Evolutionary conservation across 495 filamentous ascomycete species (phyloP).

Genomic region (Penicillium mononematosum): DNA sequence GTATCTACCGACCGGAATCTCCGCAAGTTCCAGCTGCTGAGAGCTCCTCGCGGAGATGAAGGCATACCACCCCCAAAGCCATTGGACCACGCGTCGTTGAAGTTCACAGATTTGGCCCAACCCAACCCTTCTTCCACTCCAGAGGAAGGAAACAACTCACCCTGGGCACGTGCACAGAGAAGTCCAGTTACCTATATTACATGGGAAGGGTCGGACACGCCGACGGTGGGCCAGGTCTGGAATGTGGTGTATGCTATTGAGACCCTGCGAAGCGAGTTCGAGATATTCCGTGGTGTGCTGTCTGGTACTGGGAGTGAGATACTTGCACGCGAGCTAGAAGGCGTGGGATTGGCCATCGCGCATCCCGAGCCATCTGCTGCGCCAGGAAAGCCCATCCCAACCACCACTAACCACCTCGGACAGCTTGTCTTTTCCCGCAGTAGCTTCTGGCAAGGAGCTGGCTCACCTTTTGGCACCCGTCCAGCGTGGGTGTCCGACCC

Average conservation of each 20-base stretch:
- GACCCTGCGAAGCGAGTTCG: constrained; percentile 17
- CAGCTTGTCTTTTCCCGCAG: constrained; percentile 26
- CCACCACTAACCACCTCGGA: constrained; percentile 10
- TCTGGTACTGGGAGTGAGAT: constrained; percentile 17
- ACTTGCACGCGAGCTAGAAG: constrained; percentile 17
- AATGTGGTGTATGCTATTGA: constrained; percentile 52
- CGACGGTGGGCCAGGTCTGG: constrained; percentile 56
- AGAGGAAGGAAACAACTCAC: constrained; percentile 34
- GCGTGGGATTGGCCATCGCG: constrained; percentile 21
- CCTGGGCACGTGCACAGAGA: constrained; percentile 39
- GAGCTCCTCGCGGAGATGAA: constrained; percentile 20
- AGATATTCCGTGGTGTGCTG: constrained; percentile 21
- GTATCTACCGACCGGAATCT: constrained; percentile 17
- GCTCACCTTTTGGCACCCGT: constrained; percentile 22
- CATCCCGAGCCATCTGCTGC: constrained; percentile 27
- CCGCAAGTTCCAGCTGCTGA: constrained; percentile 22
- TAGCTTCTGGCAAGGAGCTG: constrained; percentile 28
- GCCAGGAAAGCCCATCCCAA: constrained; percentile 21
- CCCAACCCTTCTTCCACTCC: constrained; percentile 18
- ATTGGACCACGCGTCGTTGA: constrained; percentile 25
- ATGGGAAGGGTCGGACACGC: constrained; percentile 35
- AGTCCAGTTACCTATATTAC: constrained; percentile 28
- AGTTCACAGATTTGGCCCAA: constrained; percentile 21
- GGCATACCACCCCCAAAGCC: constrained; percentile 24
- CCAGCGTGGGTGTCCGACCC: constrained; percentile 24